These are phyloP conservation scores for Yamadazyma siamensis DNA, from an alignment of 1,139 yeast species.

Conservation along the genomic window DNA sequence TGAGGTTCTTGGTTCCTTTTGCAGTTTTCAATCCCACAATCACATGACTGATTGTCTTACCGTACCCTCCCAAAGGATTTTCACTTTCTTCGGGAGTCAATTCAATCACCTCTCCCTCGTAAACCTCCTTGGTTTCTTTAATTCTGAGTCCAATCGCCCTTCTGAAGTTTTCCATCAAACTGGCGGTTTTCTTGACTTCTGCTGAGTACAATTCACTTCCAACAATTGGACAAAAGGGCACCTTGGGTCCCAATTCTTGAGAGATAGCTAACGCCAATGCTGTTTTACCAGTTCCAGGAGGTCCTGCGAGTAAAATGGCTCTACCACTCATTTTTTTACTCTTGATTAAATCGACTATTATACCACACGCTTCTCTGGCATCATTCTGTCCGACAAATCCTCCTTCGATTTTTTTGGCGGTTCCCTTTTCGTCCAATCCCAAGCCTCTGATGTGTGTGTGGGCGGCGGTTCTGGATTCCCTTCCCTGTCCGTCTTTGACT, in stretches of 20 bases:
- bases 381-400: constrained; percentile 94
- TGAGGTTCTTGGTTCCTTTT: constrained; percentile 88
- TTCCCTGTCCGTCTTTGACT: constrained; percentile 53
- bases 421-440: constrained; percentile 88
- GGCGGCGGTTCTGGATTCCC: constrained; percentile 86
- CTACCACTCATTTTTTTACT: constrained; percentile 93
- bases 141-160: constrained; percentile 94
- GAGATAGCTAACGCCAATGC: constrained; percentile 95
- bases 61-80: constrained; percentile 96
- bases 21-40: constrained; percentile 93
- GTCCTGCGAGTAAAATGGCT: constrained; percentile 94
- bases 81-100: constrained; percentile 96
- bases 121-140: constrained; percentile 95
- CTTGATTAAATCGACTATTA: constrained; percentile 89
- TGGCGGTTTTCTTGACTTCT: constrained; percentile 96
- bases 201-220: constrained; percentile 96
- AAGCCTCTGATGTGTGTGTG: constrained; percentile 96
- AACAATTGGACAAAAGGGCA: constrained; percentile 96
- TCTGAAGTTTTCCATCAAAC: constrained; percentile 95
- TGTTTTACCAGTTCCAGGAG: constrained; percentile 98
- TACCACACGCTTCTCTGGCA: constrained; percentile 97
- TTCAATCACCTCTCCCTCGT: constrained; percentile 97
- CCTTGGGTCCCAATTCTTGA: constrained; percentile 97
- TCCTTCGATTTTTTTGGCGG: constrained; percentile 81
- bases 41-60: constrained; percentile 93